Base-by-base conservation (phyloP, 1,284 basidiomycete species). In the Trichosporon sp. region DNA sequence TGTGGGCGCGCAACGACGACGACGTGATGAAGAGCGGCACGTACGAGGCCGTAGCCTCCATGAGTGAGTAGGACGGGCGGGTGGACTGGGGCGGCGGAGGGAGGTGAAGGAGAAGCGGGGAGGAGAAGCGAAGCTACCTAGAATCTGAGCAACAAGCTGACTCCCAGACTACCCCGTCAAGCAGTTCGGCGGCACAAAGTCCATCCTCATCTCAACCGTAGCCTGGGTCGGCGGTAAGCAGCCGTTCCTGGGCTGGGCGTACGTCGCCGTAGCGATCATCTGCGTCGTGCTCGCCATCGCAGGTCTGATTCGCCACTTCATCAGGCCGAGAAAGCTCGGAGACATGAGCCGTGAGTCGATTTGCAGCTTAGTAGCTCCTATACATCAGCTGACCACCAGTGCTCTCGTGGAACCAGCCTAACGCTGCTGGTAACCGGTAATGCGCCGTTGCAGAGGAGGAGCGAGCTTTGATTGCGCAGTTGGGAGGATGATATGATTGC, bases 191-290 rank as follows among this genome's bases (percentile, higher is more conserved):
- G 96, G 96, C 49, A 98, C 95, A 11, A 99, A 99, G 81, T 93
- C 92, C 0, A 86, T 99, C 64, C 93, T 99, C 31, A 91, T 99
- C 70, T 94, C 92, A 57, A 99, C 95, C 0, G 92, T 95, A 3
- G 92, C 94, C 1, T 99, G 95, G 93, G 92, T 97, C 73, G 96
- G 96, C 21, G 96, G 96, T 29, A 94, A 95, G 82, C 77, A 81
- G 60, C 88, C 93, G 0, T 98, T 99, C 87, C 84, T 99, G 25
- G 96, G 96, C 8, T 94, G 94, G 88, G 91, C 94, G 3, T 99
- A 98, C 76, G 89, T 99, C 61, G 94, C 88, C 19, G 88, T 93
- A 0, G 89, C 94, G 1, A 87, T 85, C 10, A 83, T 98, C 19
- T 96, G 96, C 75, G 88, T 98, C 31, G 81, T 92, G 11, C 85